phyloP scores from a whole-genome alignment of 2,329 filamentous ascomycete genomes.

The Tolypocladium paradoxum region DNA sequence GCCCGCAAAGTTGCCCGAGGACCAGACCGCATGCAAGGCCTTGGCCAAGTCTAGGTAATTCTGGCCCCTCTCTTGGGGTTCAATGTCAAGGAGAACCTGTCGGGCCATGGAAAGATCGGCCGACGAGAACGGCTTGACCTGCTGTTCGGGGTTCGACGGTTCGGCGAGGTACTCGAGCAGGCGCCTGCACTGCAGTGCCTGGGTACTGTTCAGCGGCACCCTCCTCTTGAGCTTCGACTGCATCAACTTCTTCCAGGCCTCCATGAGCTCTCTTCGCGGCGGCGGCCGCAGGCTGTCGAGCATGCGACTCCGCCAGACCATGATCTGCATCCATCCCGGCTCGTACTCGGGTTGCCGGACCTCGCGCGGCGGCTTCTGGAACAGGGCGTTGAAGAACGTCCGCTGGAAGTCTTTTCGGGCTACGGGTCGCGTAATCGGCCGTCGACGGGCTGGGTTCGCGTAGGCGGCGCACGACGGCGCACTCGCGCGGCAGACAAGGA shows the following conservation, averaged over 20 bases:
- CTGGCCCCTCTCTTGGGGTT: slow-evolving; percentile 30
- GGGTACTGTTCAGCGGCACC: slow-evolving; percentile 49
- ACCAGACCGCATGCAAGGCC: slow-evolving; percentile 26
- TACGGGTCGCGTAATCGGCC: slow-evolving; percentile 13
- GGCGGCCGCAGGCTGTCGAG: slow-evolving; percentile 56
- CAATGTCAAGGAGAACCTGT: slow-evolving; percentile 27
- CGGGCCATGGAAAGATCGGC: slow-evolving; percentile 35
- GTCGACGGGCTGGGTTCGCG: slow-evolving; percentile 16
- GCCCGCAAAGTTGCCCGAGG: slow-evolving; percentile 10
- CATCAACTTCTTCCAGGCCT: slow-evolving; percentile 57
- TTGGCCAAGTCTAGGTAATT: slow-evolving; percentile 38
- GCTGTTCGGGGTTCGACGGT: slow-evolving; percentile 10
- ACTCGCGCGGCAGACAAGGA: slow-evolving; percentile 22
- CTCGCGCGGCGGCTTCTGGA: slow-evolving; percentile 46
- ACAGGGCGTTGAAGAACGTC: slow-evolving; percentile 50
- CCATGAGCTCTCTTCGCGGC: slow-evolving; percentile 46
- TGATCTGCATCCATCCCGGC: slow-evolving; percentile 61
- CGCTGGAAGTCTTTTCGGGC: slow-evolving; percentile 14
- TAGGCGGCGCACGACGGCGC: slow-evolving; percentile 23
- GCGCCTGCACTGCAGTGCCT: slow-evolving; percentile 44
- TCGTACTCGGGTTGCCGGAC: slow-evolving; percentile 53
- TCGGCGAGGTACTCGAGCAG: slow-evolving; percentile 51
- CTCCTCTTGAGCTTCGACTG: slow-evolving; percentile 36
- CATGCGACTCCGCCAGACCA: slow-evolving; percentile 54
- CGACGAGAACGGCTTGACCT: slow-evolving; percentile 21